A percentile compares a stretch with the other conserved stretches of the same genome.
phyloP scores from a whole-genome alignment of 306 rosid species.

The Quillaja saponaria region DNA sequence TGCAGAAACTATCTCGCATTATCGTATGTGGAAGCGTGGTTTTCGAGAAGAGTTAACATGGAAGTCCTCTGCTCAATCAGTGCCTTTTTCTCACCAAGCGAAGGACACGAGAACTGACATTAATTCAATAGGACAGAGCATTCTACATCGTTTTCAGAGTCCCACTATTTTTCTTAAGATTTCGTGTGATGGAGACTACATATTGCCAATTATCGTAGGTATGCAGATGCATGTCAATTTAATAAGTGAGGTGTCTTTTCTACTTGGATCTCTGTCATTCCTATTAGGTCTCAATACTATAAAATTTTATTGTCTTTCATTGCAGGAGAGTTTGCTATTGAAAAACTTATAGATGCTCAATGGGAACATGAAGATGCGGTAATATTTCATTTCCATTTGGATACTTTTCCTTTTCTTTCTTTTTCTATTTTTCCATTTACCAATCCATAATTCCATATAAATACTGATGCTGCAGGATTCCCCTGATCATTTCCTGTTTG shows the following conservation, averaged over 20 bases:
- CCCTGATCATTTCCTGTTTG: conserved; percentile 70
- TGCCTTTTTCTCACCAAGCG: conserved; percentile 42
- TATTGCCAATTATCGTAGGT: conserved; percentile 96
- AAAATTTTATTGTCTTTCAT: conserved; percentile 25
- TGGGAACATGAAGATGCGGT: conserved; percentile 64
- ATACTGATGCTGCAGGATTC: conserved; percentile 58
- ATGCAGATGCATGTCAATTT: conserved; percentile 17
- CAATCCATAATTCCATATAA: neutral
- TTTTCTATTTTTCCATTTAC: neutral
- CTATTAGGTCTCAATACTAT: conserved; percentile 1
- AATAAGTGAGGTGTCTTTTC: neutral
- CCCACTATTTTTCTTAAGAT: conserved; percentile 94
- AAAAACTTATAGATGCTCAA: conserved; percentile 65
- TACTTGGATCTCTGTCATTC: conserved; percentile 19
- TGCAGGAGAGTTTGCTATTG: conserved; percentile 78
- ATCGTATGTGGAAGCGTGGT: conserved; percentile 63
- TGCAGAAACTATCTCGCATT: conserved; percentile 85
- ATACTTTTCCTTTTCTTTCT: conserved; percentile 2
- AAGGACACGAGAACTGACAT: conserved; percentile 31
- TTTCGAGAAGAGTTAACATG: conserved; percentile 51
- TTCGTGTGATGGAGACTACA: conserved; percentile 85
- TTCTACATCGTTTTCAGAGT: conserved; percentile 69
- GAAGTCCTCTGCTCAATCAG: conserved; percentile 38
- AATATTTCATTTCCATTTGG: conserved; percentile 14
- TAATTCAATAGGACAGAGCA: conserved; percentile 44